Conservation (phyloP, 768 basidiomycete genomes). For the Tubosaeta brunneosetosa region DNA sequence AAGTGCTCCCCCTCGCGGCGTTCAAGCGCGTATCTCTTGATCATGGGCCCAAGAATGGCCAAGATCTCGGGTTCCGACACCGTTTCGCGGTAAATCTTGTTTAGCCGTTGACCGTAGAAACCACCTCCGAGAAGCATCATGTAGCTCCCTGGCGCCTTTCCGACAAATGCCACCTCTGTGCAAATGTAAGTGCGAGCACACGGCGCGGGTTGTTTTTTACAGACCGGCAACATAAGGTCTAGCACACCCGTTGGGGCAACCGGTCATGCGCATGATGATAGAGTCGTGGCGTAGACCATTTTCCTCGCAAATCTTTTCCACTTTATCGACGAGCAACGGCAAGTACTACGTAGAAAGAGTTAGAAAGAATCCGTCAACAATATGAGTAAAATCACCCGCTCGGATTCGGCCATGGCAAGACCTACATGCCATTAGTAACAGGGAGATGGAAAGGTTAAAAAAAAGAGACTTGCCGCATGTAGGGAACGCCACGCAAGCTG, state of each 20-base stretch:
- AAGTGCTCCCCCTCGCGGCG: slow-evolving; percentile 85
- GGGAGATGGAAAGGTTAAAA: not conserved
- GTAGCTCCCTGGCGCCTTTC: slow-evolving; percentile 92
- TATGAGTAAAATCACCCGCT: slow-evolving; percentile 43
- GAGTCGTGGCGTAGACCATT: slow-evolving; percentile 90
- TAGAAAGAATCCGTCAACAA: slow-evolving; percentile 17
- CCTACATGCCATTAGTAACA: slow-evolving; percentile 30
- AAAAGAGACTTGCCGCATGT: slow-evolving; percentile 62
- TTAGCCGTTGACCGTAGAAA: slow-evolving; percentile 89
- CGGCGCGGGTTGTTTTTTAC: slow-evolving; percentile 13
- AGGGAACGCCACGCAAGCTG: slow-evolving; percentile 97
- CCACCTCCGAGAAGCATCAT: slow-evolving; percentile 95
- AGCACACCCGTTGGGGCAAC: slow-evolving; percentile 92
- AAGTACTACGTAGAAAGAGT: slow-evolving; percentile 65
- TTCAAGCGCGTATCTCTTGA: slow-evolving; percentile 89
- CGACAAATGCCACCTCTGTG: slow-evolving; percentile 90
- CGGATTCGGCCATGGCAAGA: slow-evolving; percentile 77
- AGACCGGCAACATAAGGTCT: slow-evolving; percentile 86
- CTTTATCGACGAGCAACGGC: slow-evolving; percentile 87
- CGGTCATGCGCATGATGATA: slow-evolving; percentile 99
- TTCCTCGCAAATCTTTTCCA: slow-evolving; percentile 93
- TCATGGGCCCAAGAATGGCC: slow-evolving; percentile 86
- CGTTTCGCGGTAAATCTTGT: slow-evolving; percentile 92
- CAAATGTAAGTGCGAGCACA: not conserved
- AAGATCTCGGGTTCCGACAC: slow-evolving; percentile 92